These are phyloP conservation scores for Termitomyces sp. DNA, from an alignment of 768 basidiomycete genomes.

Conservation along the genomic window DNA sequence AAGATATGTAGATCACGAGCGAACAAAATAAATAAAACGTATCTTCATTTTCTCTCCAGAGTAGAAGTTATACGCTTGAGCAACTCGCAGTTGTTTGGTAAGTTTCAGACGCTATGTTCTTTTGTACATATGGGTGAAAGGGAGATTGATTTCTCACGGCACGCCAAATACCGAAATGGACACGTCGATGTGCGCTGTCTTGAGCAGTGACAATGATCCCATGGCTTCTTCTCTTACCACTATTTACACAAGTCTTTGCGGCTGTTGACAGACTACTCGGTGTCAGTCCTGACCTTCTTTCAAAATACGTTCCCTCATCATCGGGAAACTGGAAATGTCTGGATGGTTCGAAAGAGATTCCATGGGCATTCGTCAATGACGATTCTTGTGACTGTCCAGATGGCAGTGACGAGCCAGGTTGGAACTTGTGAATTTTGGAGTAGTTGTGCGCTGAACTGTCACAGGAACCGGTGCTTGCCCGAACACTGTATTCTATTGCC, in stretches of 20 bases:
- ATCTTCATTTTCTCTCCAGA: no score
- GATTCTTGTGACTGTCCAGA: conserved; percentile 94
- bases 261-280: conserved; percentile 48
- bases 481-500: conserved; percentile 73
- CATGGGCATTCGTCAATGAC: conserved; percentile 83
- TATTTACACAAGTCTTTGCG: conserved; percentile 29
- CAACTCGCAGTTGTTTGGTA: no score
- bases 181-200: conserved; percentile 29
- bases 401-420: conserved; percentile 94
- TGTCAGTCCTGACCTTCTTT: conserved; percentile 46
- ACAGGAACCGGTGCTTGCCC: conserved; percentile 84
- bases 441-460: conserved; percentile 7
- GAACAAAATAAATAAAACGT: no score
- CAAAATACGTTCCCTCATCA: conserved; percentile 49
- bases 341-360: conserved; percentile 72
- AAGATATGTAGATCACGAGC: no score
- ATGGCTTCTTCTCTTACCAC: conserved; percentile 41
- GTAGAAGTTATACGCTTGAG: no score
- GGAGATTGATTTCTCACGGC: conserved; percentile 5
- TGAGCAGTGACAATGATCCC: conserved; percentile 33
- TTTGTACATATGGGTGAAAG: no score
- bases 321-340: conserved; percentile 72
- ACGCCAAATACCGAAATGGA: conserved; percentile 12
- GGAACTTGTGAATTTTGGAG: conserved; percentile 7
- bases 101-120: no score